A percentile compares a stretch with the other conserved stretches of the same genome.
phyloP scores from a whole-genome alignment of 345 rosid genomes.

The Gossypium stocksii region DNA sequence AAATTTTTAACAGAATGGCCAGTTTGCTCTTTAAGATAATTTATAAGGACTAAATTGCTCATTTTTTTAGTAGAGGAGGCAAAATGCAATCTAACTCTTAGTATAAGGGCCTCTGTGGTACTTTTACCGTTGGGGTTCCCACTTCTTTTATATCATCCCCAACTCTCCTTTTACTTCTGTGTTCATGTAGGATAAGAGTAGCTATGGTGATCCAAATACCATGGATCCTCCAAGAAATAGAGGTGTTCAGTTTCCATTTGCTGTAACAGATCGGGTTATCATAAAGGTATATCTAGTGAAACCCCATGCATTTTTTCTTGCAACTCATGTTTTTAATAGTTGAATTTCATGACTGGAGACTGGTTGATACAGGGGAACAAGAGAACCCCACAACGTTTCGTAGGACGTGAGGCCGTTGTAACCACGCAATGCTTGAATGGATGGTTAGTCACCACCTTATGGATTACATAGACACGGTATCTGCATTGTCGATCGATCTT shows the following conservation, averaged over 20 bases:
- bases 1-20: too few relatives aligned
- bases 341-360: neutral
- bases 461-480: neutral
- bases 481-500: too few relatives aligned
- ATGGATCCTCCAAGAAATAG: constrained; percentile 54
- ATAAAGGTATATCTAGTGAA: constrained; percentile 56
- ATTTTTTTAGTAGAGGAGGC: too few relatives aligned
- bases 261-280: constrained; percentile 76
- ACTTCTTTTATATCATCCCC: neutral
- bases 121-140: constrained; percentile 6
- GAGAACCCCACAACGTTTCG: constrained; percentile 87
- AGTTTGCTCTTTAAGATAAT: too few relatives aligned
- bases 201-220: constrained; percentile 40
- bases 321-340: constrained; percentile 1
- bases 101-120: too few relatives aligned
- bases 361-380: constrained; percentile 67
- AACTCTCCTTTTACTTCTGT: neutral
- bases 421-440: constrained; percentile 94
- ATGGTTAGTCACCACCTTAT: constrained; percentile 51
- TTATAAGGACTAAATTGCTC: too few relatives aligned
- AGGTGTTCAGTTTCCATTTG: constrained; percentile 83
- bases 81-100: too few relatives aligned
- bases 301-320: neutral
- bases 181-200: constrained; percentile 64
- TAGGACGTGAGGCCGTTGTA: constrained; percentile 86